These are phyloP conservation scores for Aphanomyces astaci DNA, from an alignment of 352 stramenopile species.

Conservation along the genomic window DNA sequence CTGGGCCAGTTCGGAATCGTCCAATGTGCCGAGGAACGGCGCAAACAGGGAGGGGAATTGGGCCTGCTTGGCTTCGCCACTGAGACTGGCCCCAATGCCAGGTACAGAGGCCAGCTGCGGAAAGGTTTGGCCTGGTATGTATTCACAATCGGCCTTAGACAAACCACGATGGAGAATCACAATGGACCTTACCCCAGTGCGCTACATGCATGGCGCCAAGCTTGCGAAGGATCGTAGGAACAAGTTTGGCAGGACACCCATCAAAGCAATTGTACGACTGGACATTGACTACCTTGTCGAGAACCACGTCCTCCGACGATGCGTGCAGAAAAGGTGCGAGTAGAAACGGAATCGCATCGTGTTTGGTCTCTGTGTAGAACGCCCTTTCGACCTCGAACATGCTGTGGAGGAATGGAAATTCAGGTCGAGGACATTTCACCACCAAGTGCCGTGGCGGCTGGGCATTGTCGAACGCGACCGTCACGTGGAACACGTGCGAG, in stretches of 20 bases:
- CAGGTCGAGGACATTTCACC: slow-evolving; percentile 64
- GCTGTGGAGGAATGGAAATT: slow-evolving; percentile 62
- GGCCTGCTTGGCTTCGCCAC: slow-evolving; percentile 44
- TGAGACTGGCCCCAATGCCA: slow-evolving; percentile 64
- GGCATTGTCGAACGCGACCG: slow-evolving; percentile 28
- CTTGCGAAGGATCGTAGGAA: slow-evolving; percentile 38
- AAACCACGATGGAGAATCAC: background rate
- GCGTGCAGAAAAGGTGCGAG: slow-evolving; percentile 49
- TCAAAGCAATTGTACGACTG: slow-evolving; percentile 51
- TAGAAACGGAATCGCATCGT: slow-evolving; percentile 42
- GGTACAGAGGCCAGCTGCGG: slow-evolving; percentile 39
- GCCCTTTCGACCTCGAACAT: slow-evolving; percentile 76
- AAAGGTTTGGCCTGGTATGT: slow-evolving; percentile 27
- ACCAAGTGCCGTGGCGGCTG: slow-evolving; percentile 32
- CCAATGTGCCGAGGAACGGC: slow-evolving; percentile 44
- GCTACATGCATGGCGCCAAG: slow-evolving; percentile 58
- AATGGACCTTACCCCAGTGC: slow-evolving; percentile 31
- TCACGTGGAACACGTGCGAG: slow-evolving; percentile 58
- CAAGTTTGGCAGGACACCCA: slow-evolving; percentile 45
- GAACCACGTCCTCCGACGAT: slow-evolving; percentile 60
- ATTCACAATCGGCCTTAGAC: background rate
- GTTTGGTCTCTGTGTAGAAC: slow-evolving; percentile 40
- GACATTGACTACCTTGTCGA: slow-evolving; percentile 46
- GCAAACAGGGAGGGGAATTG: slow-evolving; percentile 54
- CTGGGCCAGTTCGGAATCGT: slow-evolving; percentile 27